Base-by-base conservation (phyloP, 108 stramenopile species). In the Skeletonema tropicum region DNA sequence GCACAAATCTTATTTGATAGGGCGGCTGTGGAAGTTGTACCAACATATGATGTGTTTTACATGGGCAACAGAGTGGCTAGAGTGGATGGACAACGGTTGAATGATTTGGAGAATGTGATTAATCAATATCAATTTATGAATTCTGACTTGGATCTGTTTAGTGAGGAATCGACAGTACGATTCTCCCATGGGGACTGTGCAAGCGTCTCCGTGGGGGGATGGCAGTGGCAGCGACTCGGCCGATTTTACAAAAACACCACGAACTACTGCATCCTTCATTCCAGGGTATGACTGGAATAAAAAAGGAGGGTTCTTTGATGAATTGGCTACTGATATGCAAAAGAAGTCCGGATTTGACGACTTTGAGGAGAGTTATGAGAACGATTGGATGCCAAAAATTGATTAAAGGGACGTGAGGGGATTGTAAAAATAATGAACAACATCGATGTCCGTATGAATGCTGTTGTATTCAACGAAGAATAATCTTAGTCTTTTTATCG, bases 201-300 rank as follows among this genome's bases (percentile, higher is more conserved):
- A 64, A 61, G 55, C 60, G 19, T 35, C 72, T 31, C 66, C 66
- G 33, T 87, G 84, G 88, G 85, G 88, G 19, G 71, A 89, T 60
- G 83, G 83, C 68, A 33, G 57, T 21, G 12, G n/a, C 48, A 49
- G 39, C 13, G 39, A 41, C 39, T 49, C 17, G 5, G 55, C 49
- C 35, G 73, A 77, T 45, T 65, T 64, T 52, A 73, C 62, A 2
- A 63, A 49, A 29, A 83, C 82, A 25, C 87, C 87, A 49, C 61
- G 85, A 64, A 89, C 90, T 1, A 91, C 90, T 0, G 73, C 57
- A 33, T 73, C 86, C 15, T 91, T 91, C 69, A 62, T 91, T 11
- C 86, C 88, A 7, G 90, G 86, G 1, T 91, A 91, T 66, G 90
- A 91, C 52, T 91, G 87, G 86, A 81, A 86, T 63, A 68, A 32